These are phyloP conservation scores for Trichoderma reesei DNA, from an alignment of 495 filamentous ascomycete genomes.

Conservation along the genomic window DNA sequence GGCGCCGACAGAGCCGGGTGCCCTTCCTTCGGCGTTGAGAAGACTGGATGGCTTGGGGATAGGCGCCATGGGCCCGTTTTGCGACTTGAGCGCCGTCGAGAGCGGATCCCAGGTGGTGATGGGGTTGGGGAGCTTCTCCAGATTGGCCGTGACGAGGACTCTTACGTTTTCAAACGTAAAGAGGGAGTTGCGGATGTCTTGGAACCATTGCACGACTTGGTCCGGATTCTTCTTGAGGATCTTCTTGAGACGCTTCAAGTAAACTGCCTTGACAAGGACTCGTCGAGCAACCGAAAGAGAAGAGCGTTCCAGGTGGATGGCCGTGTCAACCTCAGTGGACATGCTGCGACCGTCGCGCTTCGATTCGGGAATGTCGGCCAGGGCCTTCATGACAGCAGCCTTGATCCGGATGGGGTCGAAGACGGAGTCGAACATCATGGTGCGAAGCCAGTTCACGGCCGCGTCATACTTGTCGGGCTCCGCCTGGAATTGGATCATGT, in stretches of 20 bases:
- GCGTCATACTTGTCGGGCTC: conserved; percentile 81
- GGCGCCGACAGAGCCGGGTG: conserved; percentile 58
- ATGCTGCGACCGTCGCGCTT: conserved; percentile 82
- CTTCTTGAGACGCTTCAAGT: conserved; percentile 72
- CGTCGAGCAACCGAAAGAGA: conserved; percentile 68
- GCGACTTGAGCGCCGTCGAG: conserved; percentile 32
- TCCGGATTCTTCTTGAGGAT: conserved; percentile 64
- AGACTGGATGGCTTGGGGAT: conserved; percentile 41
- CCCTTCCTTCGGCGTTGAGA: conserved; percentile 60
- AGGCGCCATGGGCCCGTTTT: conserved; percentile 28
- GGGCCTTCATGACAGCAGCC: conserved; percentile 74
- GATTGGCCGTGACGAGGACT: conserved; percentile 70
- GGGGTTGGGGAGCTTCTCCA: conserved; percentile 65
- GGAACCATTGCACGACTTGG: conserved; percentile 60
- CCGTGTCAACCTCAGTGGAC: conserved; percentile 63
- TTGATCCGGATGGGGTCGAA: conserved; percentile 75
- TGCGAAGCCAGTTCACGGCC: conserved; percentile 74
- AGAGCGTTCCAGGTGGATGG: conserved; percentile 63
- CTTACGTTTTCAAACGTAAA: conserved; percentile 77
- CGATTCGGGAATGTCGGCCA: conserved; percentile 85
- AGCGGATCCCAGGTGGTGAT: conserved; percentile 78
- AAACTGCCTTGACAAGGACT: conserved; percentile 79
- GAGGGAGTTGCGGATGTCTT: conserved; percentile 61
- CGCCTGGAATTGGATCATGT: conserved; percentile 72
- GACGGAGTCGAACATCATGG: conserved; percentile 76